Evolutionary conservation across 176 grass and related monocot genomes (phyloP).

Genomic region (Canna indica): DNA sequence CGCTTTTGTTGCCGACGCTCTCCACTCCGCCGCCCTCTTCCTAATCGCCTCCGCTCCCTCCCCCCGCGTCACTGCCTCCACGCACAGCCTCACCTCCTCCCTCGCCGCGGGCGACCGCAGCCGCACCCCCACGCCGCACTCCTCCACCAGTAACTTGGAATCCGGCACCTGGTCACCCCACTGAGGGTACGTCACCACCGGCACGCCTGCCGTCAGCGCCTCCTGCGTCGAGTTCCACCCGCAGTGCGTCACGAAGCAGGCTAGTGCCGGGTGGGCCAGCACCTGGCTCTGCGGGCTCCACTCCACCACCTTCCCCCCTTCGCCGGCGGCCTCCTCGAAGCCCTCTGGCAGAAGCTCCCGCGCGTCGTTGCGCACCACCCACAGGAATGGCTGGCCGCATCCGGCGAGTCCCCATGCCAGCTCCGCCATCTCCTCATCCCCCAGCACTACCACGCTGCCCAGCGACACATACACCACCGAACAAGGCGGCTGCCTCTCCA

Average conservation of each 20-base stretch:
- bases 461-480: slow-evolving; percentile 69
- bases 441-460: slow-evolving; percentile 58
- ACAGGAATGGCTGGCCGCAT: slow-evolving; percentile 47
- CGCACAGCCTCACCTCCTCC: slow-evolving; percentile 29
- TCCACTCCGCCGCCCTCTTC: slow-evolving; percentile 34
- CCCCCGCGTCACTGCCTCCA: slow-evolving; percentile 38
- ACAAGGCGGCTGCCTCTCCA: slow-evolving; percentile 30
- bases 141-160: slow-evolving; percentile 51
- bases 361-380: slow-evolving; percentile 57
- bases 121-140: slow-evolving; percentile 44
- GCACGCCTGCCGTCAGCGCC: slow-evolving; percentile 49
- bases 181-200: slow-evolving; percentile 61
- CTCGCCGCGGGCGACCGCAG: slow-evolving; percentile 31
- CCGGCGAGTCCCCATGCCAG: slow-evolving; percentile 44
- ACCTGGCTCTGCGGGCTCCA: slow-evolving; percentile 80
- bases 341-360: slow-evolving; percentile 29
- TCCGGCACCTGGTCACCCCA: slow-evolving; percentile 75
- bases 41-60: slow-evolving; percentile 18
- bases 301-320: slow-evolving; percentile 42
- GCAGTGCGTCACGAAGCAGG: slow-evolving; percentile 82
- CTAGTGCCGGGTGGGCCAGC: slow-evolving; percentile 38
- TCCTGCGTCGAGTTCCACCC: slow-evolving; percentile 85
- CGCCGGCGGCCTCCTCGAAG: slow-evolving; percentile 27
- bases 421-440: slow-evolving; percentile 37
- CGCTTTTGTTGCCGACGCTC: slow-evolving; percentile 27